phyloP scores from a whole-genome alignment of 139 green algal genomes.

The Chlorella sp. region DNA sequence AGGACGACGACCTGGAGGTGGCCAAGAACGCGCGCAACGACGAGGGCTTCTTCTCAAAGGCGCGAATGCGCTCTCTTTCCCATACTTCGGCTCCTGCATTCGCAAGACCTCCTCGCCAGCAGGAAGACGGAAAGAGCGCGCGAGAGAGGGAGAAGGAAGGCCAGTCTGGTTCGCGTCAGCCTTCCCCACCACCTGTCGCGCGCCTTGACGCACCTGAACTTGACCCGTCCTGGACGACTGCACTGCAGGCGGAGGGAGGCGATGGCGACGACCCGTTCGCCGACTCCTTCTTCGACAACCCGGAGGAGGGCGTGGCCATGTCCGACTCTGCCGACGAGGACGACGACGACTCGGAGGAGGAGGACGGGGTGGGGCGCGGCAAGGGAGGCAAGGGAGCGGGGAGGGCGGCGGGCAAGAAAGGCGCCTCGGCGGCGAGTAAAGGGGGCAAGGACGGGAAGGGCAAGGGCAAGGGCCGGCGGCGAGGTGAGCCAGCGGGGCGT shows the following conservation, averaged over 20 bases:
- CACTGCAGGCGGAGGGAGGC: slow-evolving; percentile 5
- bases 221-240: too few species aligned
- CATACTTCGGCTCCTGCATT: too few species aligned
- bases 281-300: slow-evolving; percentile 87
- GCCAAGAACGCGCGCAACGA: slow-evolving; percentile 7
- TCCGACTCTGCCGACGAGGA: slow-evolving; percentile 6
- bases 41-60: slow-evolving; percentile 1
- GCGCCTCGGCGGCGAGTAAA: too few species aligned
- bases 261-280: slow-evolving; percentile 63
- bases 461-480: background rate
- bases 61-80: too few species aligned
- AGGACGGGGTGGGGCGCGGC: background rate
- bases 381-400: slow-evolving; percentile 22
- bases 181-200: too few species aligned
- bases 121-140: too few species aligned
- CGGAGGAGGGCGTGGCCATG: background rate
- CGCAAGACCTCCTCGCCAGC: too few species aligned
- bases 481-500: background rate
- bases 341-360: too few species aligned
- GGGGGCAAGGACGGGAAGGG: too few species aligned
- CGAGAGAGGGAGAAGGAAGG: too few species aligned
- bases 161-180: too few species aligned
- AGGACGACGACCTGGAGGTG: slow-evolving; percentile 14
- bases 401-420: slow-evolving; percentile 14
- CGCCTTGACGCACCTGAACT: too few species aligned